Conservation (phyloP, 2,329 filamentous ascomycete species). For the Fusarium sp. region DNA sequence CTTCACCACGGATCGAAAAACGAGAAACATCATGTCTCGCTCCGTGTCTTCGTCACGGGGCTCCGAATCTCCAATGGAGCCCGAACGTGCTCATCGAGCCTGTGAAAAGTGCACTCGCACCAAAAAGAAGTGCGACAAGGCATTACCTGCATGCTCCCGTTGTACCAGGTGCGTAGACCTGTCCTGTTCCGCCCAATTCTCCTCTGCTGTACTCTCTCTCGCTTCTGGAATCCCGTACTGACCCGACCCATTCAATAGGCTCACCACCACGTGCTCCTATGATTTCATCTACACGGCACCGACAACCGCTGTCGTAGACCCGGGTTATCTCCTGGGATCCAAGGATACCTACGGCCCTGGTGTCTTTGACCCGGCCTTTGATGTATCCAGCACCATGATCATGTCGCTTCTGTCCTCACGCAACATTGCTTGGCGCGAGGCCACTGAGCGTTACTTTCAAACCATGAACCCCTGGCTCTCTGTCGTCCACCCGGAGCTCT, state of each 20-base stretch:
- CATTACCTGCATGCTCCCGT: slow-evolving; percentile 50
- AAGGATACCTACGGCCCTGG: slow-evolving; percentile 40
- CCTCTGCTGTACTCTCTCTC: neutral
- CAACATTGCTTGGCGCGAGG: slow-evolving; percentile 53
- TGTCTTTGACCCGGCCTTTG: slow-evolving; percentile 48
- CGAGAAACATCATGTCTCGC: slow-evolving; percentile 39
- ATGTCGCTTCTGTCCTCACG: slow-evolving; percentile 52
- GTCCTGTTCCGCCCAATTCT: neutral
- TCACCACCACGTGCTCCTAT: slow-evolving; percentile 50
- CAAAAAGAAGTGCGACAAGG: slow-evolving; percentile 55
- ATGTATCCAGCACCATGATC: slow-evolving; percentile 53
- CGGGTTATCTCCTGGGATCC: slow-evolving; percentile 43
- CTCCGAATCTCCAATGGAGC: slow-evolving; percentile 48
- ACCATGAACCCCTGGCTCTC: slow-evolving; percentile 57
- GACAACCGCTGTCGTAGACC: slow-evolving; percentile 48
- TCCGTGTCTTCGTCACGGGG: slow-evolving; percentile 44
- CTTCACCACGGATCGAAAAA: slow-evolving; percentile 35
- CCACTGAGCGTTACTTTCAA: slow-evolving; percentile 53
- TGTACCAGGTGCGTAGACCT: slow-evolving; percentile 48
- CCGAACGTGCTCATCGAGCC: slow-evolving; percentile 50
- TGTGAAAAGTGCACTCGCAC: slow-evolving; percentile 54
- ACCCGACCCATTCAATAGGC: slow-evolving; percentile 23
- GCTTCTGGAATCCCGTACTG: neutral
- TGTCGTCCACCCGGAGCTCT: slow-evolving; percentile 54
- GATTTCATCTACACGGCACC: slow-evolving; percentile 53